phyloP scores from a whole-genome alignment of 2,329 filamentous ascomycete genomes.

The Nannizziopsis arthrosporioides region DNA sequence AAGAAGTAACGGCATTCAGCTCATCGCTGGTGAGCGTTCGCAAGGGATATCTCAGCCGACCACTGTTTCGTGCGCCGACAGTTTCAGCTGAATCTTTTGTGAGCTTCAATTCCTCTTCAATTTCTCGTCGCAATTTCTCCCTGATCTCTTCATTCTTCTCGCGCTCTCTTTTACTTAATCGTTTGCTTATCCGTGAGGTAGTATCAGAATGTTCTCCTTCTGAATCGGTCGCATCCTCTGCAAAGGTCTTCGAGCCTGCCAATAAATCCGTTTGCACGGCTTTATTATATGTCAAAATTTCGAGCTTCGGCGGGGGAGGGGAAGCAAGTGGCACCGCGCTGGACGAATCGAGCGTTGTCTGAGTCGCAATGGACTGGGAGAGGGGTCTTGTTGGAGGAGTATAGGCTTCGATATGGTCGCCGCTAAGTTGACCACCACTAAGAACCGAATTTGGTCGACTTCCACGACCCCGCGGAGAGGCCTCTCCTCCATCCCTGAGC shows the following conservation, averaged over 20 bases:
- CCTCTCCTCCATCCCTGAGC: slow-evolving; percentile 40
- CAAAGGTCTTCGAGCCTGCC: slow-evolving; percentile 43
- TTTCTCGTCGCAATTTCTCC: slow-evolving; percentile 70
- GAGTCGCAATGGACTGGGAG: slow-evolving; percentile 43
- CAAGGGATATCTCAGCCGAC: slow-evolving; percentile 55
- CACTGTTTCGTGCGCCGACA: slow-evolving; percentile 32
- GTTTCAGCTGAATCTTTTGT: slow-evolving; percentile 40
- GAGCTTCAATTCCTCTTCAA: slow-evolving; percentile 80
- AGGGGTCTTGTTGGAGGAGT: slow-evolving; percentile 31
- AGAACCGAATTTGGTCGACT: slow-evolving; percentile 80
- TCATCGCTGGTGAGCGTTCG: slow-evolving; percentile 75
- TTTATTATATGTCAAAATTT: slow-evolving; percentile 94
- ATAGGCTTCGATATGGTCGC: slow-evolving; percentile 43
- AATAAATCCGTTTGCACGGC: slow-evolving; percentile 81
- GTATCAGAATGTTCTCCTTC: slow-evolving; percentile 50
- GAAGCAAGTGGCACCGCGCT: slow-evolving; percentile 63
- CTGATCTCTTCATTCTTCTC: slow-evolving; percentile 83
- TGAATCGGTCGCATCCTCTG: slow-evolving; percentile 46
- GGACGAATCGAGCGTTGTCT: slow-evolving; percentile 60
- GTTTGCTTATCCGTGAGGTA: slow-evolving; percentile 50
- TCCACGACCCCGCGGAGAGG: slow-evolving; percentile 37
- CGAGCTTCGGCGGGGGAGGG: slow-evolving; percentile 40
- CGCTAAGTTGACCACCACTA: slow-evolving; percentile 69
- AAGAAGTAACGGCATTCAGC: slow-evolving; percentile 77
- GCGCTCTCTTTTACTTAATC: slow-evolving; percentile 64